Conservation (phyloP, 805 yeast species). For the Kodamaea kaohsiungensis region DNA sequence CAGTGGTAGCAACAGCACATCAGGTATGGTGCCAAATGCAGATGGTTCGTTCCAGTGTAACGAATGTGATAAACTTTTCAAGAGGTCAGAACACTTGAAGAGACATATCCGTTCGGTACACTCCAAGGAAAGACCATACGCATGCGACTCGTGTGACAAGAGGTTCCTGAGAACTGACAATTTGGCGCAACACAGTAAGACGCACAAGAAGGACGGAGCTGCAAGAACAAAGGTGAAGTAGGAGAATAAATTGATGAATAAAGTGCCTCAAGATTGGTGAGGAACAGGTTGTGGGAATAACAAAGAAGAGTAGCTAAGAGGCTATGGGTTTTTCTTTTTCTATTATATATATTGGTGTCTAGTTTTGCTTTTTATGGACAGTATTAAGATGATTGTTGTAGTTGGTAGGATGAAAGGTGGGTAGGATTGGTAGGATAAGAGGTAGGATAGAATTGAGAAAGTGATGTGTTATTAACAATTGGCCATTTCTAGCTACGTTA, state of each 20-base stretch:
- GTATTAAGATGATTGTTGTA: background rate
- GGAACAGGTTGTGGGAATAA: background rate
- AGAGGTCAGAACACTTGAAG: slow-evolving; percentile 45
- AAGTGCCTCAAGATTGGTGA: background rate
- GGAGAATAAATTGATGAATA: background rate
- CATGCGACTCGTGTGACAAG: slow-evolving; percentile 46
- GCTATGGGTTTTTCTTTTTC: background rate
- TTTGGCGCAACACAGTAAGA: slow-evolving; percentile 46
- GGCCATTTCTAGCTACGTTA: too few species aligned
- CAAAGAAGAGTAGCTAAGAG: background rate
- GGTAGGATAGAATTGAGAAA: background rate
- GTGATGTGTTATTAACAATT: too few species aligned
- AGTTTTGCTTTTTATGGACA: slow-evolving; percentile 1
- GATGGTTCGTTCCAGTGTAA: slow-evolving; percentile 37
- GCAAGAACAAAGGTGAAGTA: background rate
- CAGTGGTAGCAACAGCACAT: slow-evolving; percentile 1
- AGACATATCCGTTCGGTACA: slow-evolving; percentile 45
- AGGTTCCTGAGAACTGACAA: slow-evolving; percentile 44
- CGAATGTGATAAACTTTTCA: slow-evolving; percentile 44
- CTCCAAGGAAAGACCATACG: slow-evolving; percentile 46
- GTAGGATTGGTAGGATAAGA: slow-evolving; percentile 1
- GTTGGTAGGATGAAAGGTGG: background rate
- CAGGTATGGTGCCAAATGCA: slow-evolving; percentile 10
- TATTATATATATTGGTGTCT: slow-evolving; percentile 2
- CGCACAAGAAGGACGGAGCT: slow-evolving; percentile 24